Evolutionary conservation across 2,329 filamentous ascomycete species (phyloP).

Genomic region (Colletotrichum tropicale): DNA sequence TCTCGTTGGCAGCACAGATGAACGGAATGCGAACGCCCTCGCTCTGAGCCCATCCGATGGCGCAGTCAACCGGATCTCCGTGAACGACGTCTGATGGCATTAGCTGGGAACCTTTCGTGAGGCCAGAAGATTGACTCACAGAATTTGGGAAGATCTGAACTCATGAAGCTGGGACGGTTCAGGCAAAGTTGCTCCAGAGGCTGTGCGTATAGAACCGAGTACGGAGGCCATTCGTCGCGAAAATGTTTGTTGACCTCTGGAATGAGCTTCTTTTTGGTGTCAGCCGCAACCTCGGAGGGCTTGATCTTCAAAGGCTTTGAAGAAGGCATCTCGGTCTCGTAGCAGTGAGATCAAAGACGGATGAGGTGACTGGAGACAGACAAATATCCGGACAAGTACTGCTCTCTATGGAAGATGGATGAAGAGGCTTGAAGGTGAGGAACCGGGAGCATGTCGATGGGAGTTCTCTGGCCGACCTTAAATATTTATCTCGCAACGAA

Average conservation of each 20-base stretch:
- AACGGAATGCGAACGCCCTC: conserved; percentile 58
- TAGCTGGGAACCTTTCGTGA: not conserved
- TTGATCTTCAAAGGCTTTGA: conserved; percentile 58
- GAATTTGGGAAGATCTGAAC: conserved; percentile 18
- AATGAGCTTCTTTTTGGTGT: conserved; percentile 74
- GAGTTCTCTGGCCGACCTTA: conserved; percentile 2
- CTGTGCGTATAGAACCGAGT: conserved; percentile 63
- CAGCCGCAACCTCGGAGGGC: conserved; percentile 72
- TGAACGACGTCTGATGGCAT: conserved; percentile 25
- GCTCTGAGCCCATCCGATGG: conserved; percentile 12
- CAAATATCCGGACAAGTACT: not conserved
- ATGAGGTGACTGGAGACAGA: not conserved
- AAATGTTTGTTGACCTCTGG: conserved; percentile 66
- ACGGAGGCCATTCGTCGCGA: conserved; percentile 57
- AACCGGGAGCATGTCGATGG: not conserved
- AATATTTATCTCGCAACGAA: conserved; percentile 6
- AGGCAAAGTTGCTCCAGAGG: conserved; percentile 51
- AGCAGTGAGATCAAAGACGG: not conserved
- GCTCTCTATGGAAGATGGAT: not conserved
- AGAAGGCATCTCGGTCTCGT: conserved; percentile 14
- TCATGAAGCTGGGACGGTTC: conserved; percentile 30
- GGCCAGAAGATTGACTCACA: not conserved
- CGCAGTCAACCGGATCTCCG: conserved; percentile 1
- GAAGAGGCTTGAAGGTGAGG: not conserved
- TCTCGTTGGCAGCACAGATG: conserved; percentile 78